Conservation (phyloP, 78 protist genomes). For the Emiliania huxleyi region DNA sequence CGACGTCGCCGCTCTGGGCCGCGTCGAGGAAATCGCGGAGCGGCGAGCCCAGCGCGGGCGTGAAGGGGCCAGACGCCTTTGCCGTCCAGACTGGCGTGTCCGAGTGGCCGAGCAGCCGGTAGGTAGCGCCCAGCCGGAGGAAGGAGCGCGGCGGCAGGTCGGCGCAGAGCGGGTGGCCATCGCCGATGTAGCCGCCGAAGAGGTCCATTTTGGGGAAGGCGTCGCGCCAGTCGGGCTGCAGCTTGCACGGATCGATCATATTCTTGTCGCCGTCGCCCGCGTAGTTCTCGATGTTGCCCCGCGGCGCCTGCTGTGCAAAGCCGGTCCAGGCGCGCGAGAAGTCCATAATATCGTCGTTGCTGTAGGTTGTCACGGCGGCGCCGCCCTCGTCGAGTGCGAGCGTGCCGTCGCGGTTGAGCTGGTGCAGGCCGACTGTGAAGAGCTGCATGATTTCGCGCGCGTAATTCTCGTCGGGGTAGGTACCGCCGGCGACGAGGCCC, state of each 20-base stretch:
- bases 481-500: background rate
- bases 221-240: background rate
- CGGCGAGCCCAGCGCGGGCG: background rate
- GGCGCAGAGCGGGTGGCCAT: conserved; percentile 12
- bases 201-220: conserved; percentile 14
- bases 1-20: background rate
- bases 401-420: conserved; percentile 3
- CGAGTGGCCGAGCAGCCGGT: background rate
- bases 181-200: conserved; percentile 5
- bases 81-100: background rate
- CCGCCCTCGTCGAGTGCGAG: background rate
- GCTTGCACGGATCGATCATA: background rate
- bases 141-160: background rate
- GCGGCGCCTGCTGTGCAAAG: background rate
- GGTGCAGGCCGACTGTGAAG: conserved; percentile 6
- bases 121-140: background rate
- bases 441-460: conserved; percentile 46
- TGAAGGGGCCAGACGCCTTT: background rate
- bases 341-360: conserved; percentile 15
- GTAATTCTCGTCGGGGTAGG: conserved; percentile 26
- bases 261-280: background rate
- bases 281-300: background rate
- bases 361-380: background rate
- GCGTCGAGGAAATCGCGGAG: background rate
- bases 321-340: conserved; percentile 27